Percentiles rank a stretch among this genome's conserved stretches.
Conservation (phyloP, 495 filamentous ascomycete species). For the Hyaloscypha hepaticicola region DNA sequence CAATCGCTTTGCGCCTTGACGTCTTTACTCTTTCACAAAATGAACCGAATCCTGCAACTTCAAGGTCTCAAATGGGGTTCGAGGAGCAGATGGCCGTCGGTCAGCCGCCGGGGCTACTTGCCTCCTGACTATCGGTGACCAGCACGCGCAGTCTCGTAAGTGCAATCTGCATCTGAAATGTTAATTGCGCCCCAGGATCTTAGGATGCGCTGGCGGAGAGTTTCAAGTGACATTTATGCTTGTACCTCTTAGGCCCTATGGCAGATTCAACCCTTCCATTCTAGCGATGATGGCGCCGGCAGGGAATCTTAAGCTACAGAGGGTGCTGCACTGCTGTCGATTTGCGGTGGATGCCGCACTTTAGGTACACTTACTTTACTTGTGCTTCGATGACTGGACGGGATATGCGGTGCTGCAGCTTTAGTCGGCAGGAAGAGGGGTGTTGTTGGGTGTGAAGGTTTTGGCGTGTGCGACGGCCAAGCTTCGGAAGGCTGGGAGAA, state of each 20-base stretch:
- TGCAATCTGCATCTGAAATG: conserved; percentile 7
- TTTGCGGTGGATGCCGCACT: conserved; percentile 26
- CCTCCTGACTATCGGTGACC: conserved; percentile 11
- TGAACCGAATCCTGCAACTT: not conserved
- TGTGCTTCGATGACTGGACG: conserved; percentile 25
- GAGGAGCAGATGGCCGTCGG: not conserved
- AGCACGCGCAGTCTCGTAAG: conserved; percentile 2
- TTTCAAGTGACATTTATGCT: conserved; percentile 32
- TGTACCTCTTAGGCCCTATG: conserved; percentile 22
- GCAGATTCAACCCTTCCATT: conserved; percentile 23
- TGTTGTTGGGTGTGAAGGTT: conserved; percentile 18
- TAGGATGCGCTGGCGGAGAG: conserved; percentile 32
- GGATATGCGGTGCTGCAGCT: conserved; percentile 27
- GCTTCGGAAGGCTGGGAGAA: not conserved
- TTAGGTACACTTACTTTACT: too few relatives aligned
- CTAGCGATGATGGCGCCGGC: conserved; percentile 22
- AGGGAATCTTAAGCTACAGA: conserved; percentile 18
- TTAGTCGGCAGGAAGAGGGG: conserved; percentile 20
- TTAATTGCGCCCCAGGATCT: conserved; percentile 28
- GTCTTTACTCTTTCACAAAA: conserved; percentile 8
- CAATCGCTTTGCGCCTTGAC: conserved; percentile 19
- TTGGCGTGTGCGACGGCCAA: conserved; percentile 25
- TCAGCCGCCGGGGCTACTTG: conserved; percentile 8
- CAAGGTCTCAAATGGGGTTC: not conserved
- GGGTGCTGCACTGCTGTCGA: too few relatives aligned